Evolutionary conservation across 2,329 filamentous ascomycete genomes (phyloP).

Genomic region (Fusarium anthophilum): DNA sequence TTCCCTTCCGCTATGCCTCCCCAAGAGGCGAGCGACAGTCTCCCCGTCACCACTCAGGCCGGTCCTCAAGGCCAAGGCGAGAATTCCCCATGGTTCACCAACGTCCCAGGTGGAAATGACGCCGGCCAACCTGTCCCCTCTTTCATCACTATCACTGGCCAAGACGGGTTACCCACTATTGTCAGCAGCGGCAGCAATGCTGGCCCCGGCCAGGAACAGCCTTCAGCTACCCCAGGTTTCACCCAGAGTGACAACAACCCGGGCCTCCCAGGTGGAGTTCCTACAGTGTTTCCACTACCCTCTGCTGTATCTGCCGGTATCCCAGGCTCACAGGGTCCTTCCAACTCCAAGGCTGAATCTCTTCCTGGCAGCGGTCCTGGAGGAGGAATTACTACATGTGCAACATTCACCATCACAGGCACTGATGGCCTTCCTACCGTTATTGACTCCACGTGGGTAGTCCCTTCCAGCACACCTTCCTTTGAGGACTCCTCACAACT

Average conservation of each 20-base stretch:
- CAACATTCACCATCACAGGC: slow-evolving; percentile 45
- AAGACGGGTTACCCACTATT: slow-evolving; percentile 43
- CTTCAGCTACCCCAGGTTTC: slow-evolving; percentile 13
- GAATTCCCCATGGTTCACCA: slow-evolving; percentile 23
- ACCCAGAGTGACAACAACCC: slow-evolving; percentile 18
- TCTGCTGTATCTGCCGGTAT: slow-evolving; percentile 11
- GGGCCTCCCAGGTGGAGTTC: slow-evolving; percentile 20
- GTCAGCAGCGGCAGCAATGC: slow-evolving; percentile 22
- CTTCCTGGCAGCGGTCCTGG: slow-evolving; percentile 8
- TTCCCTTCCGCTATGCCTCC: slow-evolving; percentile 18
- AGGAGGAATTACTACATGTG: slow-evolving; percentile 35
- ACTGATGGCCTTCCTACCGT: slow-evolving; percentile 48
- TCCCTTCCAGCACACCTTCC: slow-evolving; percentile 29
- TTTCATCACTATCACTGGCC: slow-evolving; percentile 36
- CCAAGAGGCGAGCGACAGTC: slow-evolving; percentile 30
- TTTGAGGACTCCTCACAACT: slow-evolving; percentile 23
- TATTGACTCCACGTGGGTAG: slow-evolving; percentile 48
- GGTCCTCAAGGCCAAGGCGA: slow-evolving; percentile 25
- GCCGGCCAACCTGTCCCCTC: slow-evolving; percentile 19
- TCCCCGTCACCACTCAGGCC: slow-evolving; percentile 30
- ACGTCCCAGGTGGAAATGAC: slow-evolving; percentile 8
- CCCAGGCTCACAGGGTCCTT: slow-evolving; percentile 15
- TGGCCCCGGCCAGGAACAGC: slow-evolving; percentile 16
- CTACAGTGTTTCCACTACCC: slow-evolving; percentile 27
- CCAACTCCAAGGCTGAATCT: slow-evolving; percentile 9